Percentiles rank a stretch among this genome's conserved stretches.
Conservation (phyloP, 208 protist species). For the Leishmania martiniquensis region DNA sequence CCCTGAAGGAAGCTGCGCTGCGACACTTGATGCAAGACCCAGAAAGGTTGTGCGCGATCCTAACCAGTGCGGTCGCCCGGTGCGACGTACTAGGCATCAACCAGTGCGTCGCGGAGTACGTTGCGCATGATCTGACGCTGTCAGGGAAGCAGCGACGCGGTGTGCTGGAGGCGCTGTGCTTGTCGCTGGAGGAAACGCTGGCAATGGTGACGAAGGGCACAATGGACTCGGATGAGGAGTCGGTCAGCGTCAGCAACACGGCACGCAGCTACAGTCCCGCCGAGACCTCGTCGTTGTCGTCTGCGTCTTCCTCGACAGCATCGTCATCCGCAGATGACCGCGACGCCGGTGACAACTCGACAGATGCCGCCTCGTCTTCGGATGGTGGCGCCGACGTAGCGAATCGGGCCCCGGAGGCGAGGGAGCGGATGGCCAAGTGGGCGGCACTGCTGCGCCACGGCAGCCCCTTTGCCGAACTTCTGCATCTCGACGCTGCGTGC, state of each 20-base stretch:
- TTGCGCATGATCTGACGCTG: slow-evolving; percentile 10
- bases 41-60: slow-evolving; percentile 31
- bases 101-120: slow-evolving; percentile 38
- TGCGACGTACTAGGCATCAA: slow-evolving; percentile 52
- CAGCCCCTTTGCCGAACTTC: slow-evolving; percentile 32
- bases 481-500: slow-evolving; percentile 34
- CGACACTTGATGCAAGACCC: slow-evolving; percentile 62
- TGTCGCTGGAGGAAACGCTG: slow-evolving; percentile 34
- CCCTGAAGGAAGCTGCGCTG: slow-evolving; percentile 43
- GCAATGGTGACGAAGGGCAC: slow-evolving; percentile 27
- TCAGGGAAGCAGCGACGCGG: slow-evolving; percentile 32
- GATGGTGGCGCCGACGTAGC: slow-evolving; percentile 3
- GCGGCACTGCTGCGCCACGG: slow-evolving; percentile 35
- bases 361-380: slow-evolving; percentile 1
- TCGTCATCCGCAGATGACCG: neutral
- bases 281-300: no score
- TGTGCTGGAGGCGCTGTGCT: slow-evolving; percentile 42
- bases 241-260: neutral
- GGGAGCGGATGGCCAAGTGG: slow-evolving; percentile 44
- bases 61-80: slow-evolving; percentile 40
- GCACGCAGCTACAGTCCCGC: neutral
- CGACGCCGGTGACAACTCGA: slow-evolving; percentile 3
- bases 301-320: neutral
- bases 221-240: neutral
- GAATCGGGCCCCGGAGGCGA: slow-evolving; percentile 36